phyloP scores from a whole-genome alignment of 352 stramenopile species.

The Pilasporangium apinafurcum region DNA sequence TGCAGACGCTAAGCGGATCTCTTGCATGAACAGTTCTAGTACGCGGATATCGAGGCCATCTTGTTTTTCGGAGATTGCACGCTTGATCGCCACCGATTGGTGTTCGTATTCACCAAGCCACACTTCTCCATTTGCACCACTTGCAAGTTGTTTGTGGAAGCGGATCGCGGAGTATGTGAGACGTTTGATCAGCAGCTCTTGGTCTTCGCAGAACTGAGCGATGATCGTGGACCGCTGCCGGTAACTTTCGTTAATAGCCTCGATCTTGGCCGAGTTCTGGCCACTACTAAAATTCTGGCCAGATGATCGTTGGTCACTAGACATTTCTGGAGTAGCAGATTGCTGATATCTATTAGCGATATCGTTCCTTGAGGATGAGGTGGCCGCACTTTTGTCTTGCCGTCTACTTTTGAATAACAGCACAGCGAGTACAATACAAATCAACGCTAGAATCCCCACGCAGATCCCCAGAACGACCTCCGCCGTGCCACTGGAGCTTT shows the following conservation, averaged over 20 bases:
- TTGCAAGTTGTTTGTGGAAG: constrained; percentile 8
- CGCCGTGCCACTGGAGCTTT: constrained; percentile 7
- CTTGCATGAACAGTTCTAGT: constrained; percentile 28
- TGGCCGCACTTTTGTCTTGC: constrained; percentile 14
- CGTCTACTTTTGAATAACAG: constrained; percentile 10
- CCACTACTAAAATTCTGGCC: constrained; percentile 2
- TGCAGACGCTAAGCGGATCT: constrained; percentile 38
- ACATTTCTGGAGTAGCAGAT: constrained; percentile 10
- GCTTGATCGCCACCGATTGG: constrained; percentile 19
- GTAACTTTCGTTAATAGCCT: constrained; percentile 26
- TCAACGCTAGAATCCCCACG: constrained; percentile 13
- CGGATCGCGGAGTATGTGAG: constrained; percentile 3
- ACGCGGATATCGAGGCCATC: constrained; percentile 11
- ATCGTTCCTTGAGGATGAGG: background rate
- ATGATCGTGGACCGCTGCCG: constrained; percentile 16
- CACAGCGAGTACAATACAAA: constrained; percentile 9
- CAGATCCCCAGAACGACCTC: constrained; percentile 13
- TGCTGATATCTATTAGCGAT: constrained; percentile 7
- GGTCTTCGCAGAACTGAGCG: constrained; percentile 15
- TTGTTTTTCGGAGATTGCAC: constrained; percentile 6
- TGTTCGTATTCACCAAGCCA: constrained; percentile 10
- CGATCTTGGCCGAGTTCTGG: constrained; percentile 17
- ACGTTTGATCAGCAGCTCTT: constrained; percentile 12
- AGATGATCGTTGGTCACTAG: constrained; percentile 1
- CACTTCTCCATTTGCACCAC: constrained; percentile 12